Evolutionary conservation across 1,284 basidiomycete genomes (phyloP).

Genomic region (Hymenochaete sp.): DNA sequence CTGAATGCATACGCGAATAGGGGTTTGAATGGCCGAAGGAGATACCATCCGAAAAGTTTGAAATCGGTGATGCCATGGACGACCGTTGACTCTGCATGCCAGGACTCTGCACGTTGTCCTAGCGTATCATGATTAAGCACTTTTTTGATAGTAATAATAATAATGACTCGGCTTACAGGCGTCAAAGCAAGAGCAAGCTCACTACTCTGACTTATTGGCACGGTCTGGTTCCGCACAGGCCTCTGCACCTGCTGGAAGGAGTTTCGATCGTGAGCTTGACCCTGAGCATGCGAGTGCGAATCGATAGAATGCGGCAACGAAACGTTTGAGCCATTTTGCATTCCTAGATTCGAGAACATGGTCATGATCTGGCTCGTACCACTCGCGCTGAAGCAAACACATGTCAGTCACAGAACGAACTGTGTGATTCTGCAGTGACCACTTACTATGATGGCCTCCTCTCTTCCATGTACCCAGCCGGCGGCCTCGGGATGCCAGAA

Average conservation of each 20-base stretch:
- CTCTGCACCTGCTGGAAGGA: too few relatives aligned
- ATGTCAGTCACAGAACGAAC: too few relatives aligned
- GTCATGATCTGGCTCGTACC: slow-evolving; percentile 22
- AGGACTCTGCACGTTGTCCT: background rate
- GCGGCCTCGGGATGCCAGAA: too few relatives aligned
- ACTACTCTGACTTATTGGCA: slow-evolving; percentile 36
- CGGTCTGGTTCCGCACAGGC: background rate
- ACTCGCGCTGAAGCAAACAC: too few relatives aligned
- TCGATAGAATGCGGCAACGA: slow-evolving; percentile 11
- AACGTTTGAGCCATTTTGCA: slow-evolving; percentile 13
- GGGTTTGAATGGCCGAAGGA: slow-evolving; percentile 9
- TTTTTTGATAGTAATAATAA: background rate
- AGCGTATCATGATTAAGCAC: background rate
- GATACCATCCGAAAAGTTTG: slow-evolving; percentile 2
- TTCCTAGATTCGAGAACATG: slow-evolving; percentile 18
- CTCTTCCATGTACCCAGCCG: slow-evolving; percentile 26
- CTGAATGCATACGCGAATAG: slow-evolving; percentile 8
- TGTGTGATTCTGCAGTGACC: too few relatives aligned
- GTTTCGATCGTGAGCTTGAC: slow-evolving; percentile 2
- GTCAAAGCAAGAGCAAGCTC: slow-evolving; percentile 40
- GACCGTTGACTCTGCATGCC: background rate
- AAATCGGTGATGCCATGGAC: background rate
- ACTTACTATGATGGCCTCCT: slow-evolving; percentile 45
- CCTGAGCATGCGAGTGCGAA: slow-evolving; percentile 23
- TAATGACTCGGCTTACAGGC: slow-evolving; percentile 3